Conservation (phyloP, 306 rosid genomes). For the Pterocarpus santalinus region DNA sequence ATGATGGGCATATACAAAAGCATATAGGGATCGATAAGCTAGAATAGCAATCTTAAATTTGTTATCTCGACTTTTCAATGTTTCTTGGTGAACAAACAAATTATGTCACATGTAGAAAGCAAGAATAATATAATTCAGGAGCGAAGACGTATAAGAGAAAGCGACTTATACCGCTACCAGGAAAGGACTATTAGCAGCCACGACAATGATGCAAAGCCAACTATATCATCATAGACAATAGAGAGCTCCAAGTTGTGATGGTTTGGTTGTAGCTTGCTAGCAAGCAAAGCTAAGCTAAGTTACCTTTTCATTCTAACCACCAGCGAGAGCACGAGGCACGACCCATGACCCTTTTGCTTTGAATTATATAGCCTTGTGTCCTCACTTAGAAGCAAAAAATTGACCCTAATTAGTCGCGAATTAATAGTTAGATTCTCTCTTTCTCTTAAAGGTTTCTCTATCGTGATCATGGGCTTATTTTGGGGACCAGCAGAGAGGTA, state of each 20-base stretch:
- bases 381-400: conserved; percentile 57
- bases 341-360: conserved; percentile 48
- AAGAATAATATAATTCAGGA: conserved; percentile 34
- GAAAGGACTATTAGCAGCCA: conserved; percentile 49
- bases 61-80: conserved; percentile 39
- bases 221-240: conserved; percentile 15
- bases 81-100: conserved; percentile 60
- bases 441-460: conserved; percentile 35
- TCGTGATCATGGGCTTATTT: conserved; percentile 42
- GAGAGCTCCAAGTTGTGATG: conserved; percentile 5
- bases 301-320: conserved; percentile 57
- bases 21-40: not conserved
- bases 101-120: conserved; percentile 40
- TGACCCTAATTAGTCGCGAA: conserved; percentile 35
- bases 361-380: conserved; percentile 51
- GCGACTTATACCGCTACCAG: conserved; percentile 52
- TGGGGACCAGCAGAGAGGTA: conserved; percentile 59
- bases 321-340: conserved; percentile 51
- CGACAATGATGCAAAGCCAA: conserved; percentile 63
- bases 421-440: conserved; percentile 15
- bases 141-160: conserved; percentile 56
- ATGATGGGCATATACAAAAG: conserved; percentile 7
- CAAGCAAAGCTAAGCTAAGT: conserved; percentile 23
- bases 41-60: conserved; percentile 30
- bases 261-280: conserved; percentile 45